Evolutionary conservation across 2,329 filamentous ascomycete species (phyloP).

Genomic region (Simplicillium sp.): DNA sequence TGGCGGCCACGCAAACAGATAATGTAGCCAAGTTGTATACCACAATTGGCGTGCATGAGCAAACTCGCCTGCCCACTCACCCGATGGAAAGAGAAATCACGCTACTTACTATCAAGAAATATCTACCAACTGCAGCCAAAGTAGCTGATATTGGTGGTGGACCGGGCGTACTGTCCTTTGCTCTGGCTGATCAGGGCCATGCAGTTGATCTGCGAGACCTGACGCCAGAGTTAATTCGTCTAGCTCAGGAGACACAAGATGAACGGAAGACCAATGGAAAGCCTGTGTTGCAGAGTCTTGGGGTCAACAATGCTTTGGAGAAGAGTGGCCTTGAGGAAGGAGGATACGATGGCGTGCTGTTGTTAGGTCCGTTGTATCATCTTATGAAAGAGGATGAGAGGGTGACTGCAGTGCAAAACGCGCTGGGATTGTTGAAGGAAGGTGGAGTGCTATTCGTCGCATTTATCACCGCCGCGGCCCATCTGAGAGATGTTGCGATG

Average conservation of each 20-base stretch:
- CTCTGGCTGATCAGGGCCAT: slow-evolving; percentile 9
- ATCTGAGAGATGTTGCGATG: slow-evolving; percentile 6
- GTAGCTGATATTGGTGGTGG: slow-evolving; percentile 9
- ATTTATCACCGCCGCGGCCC: slow-evolving; percentile 5
- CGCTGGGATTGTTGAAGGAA: slow-evolving; percentile 2
- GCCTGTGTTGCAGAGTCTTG: slow-evolving; percentile 2
- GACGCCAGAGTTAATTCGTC: slow-evolving; percentile 5
- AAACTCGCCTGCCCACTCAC: slow-evolving; percentile 5
- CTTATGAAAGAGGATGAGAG: slow-evolving; percentile 5
- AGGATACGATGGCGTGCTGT: slow-evolving; percentile 6
- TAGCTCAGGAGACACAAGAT: slow-evolving; percentile 3
- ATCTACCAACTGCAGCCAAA: neutral
- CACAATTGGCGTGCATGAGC: slow-evolving; percentile 5
- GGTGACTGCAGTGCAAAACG: slow-evolving; percentile 2
- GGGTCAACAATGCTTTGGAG: slow-evolving; percentile 4
- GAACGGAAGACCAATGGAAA: neutral
- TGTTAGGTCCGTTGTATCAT: slow-evolving; percentile 7
- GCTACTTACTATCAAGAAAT: slow-evolving; percentile 5
- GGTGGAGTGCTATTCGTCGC: slow-evolving; percentile 3
- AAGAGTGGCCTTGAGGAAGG: neutral
- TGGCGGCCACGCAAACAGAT: neutral
- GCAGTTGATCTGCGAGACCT: slow-evolving; percentile 9
- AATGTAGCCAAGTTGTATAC: slow-evolving; percentile 6
- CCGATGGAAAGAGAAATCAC: slow-evolving; percentile 10
- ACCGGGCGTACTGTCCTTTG: slow-evolving; percentile 8